Evolutionary conservation across 2,329 filamentous ascomycete genomes (phyloP).

Genomic region (Gliomastix tumulicola): DNA sequence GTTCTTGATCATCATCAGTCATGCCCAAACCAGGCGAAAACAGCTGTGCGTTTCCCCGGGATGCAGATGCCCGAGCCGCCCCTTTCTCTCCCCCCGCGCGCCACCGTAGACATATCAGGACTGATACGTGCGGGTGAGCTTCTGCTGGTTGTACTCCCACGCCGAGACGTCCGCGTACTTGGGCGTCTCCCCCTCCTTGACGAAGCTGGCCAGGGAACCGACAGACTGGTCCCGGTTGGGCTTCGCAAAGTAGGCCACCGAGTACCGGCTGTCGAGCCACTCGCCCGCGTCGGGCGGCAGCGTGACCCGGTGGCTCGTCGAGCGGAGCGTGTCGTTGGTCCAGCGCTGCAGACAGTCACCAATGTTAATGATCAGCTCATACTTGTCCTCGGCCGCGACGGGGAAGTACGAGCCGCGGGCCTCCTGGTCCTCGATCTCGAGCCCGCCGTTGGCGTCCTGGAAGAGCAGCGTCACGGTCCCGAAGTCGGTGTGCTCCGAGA

Average conservation of each 20-base stretch:
- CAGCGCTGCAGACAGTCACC: conserved; percentile 28
- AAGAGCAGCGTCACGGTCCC: conserved; percentile 21
- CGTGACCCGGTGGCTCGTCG: conserved; percentile 21
- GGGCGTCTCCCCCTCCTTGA: conserved; percentile 12
- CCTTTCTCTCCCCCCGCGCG: too few species aligned
- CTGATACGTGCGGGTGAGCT: too few species aligned
- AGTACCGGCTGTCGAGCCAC: too few species aligned
- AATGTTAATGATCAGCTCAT: conserved; percentile 28
- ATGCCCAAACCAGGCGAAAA: too few species aligned
- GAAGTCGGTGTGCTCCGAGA: conserved; percentile 23
- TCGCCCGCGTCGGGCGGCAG: conserved; percentile 15
- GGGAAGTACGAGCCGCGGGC: conserved; percentile 10
- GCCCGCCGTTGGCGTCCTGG: conserved; percentile 13
- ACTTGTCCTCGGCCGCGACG: conserved; percentile 12
- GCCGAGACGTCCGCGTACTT: conserved; percentile 22
- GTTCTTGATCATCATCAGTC: too few species aligned
- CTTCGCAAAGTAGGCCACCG: conserved; percentile 16
- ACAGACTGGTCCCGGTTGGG: conserved; percentile 19
- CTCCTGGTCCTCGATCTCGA: conserved; percentile 18
- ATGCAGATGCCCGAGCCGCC: too few species aligned
- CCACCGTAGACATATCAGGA: too few species aligned
- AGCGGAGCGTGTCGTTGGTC: conserved; percentile 24
- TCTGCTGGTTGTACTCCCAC: conserved; percentile 21
- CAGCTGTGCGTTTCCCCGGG: too few species aligned
- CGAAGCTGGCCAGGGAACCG: conserved; percentile 19